Percentiles rank a stretch among this genome's conserved stretches.
Conservation (phyloP, 495 filamentous ascomycete genomes). For the Barbatosphaeria neglecta region DNA sequence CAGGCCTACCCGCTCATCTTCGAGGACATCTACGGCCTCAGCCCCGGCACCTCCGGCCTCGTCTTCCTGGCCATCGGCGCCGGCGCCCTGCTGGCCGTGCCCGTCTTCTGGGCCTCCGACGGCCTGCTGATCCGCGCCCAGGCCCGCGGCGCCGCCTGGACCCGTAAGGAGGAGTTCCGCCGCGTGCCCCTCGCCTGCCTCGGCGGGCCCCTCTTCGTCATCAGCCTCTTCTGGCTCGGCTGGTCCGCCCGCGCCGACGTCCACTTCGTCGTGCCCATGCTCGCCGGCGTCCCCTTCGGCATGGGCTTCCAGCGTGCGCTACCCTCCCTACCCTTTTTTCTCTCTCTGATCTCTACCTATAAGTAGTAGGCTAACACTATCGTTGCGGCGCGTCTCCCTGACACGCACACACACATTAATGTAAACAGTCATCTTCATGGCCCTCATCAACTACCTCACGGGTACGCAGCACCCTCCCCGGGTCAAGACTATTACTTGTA, state of each 20-base stretch:
- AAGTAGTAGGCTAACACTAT: no score
- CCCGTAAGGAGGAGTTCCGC: constrained; percentile 42
- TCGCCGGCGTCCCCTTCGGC: constrained; percentile 58
- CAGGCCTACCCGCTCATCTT: constrained; percentile 58
- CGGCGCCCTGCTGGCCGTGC: constrained; percentile 32
- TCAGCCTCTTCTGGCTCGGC: constrained; percentile 61
- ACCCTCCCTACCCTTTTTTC: background rate
- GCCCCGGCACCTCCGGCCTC: constrained; percentile 31
- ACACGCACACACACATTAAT: no score
- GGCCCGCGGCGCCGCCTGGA: constrained; percentile 17
- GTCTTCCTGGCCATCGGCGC: constrained; percentile 35
- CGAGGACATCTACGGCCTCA: constrained; percentile 31
- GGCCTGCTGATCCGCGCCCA: constrained; percentile 12
- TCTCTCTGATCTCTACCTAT: no score
- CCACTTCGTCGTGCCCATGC: constrained; percentile 51
- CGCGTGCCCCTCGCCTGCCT: constrained; percentile 58
- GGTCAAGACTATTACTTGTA: no score
- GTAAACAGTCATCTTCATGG: constrained; percentile 31
- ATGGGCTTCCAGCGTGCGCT: constrained; percentile 43
- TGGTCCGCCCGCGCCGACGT: constrained; percentile 48
- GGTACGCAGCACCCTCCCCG: constrained; percentile 43
- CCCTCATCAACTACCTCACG: constrained; percentile 49
- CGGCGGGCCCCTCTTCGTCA: constrained; percentile 49
- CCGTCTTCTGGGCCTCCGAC: constrained; percentile 40
- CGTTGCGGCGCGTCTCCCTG: no score